Evolutionary conservation across 2,329 filamentous ascomycete genomes (phyloP).

Genomic region (Botrytis medusae): DNA sequence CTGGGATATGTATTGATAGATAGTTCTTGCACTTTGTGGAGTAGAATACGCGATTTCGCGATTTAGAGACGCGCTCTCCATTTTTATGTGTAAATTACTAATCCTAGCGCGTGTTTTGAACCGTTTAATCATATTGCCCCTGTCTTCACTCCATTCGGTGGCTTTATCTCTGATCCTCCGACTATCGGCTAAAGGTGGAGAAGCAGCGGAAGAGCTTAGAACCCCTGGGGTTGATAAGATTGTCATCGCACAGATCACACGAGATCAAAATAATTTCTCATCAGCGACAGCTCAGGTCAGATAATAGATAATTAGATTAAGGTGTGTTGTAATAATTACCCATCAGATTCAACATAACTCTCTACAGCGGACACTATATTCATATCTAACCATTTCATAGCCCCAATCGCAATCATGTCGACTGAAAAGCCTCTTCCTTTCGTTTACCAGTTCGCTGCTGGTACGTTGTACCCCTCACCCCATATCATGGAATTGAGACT

Average conservation of each 20-base stretch:
- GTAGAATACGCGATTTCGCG: constrained; percentile 5
- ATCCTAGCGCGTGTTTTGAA: not conserved
- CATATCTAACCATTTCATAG: not conserved
- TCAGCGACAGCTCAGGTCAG: not conserved
- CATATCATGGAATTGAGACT: constrained; percentile 36
- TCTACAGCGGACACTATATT: not conserved
- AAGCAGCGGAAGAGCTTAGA: constrained; percentile 8
- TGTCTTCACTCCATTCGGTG: not conserved
- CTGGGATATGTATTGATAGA: not conserved
- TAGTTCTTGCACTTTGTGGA: constrained; percentile 13
- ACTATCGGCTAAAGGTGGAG: constrained; percentile 16
- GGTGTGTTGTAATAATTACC: constrained; percentile 1
- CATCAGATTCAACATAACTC: not conserved
- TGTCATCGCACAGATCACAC: constrained; percentile 1
- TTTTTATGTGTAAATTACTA: not conserved
- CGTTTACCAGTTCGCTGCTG: constrained; percentile 91
- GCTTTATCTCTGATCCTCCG: not conserved
- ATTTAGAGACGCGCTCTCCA: not conserved
- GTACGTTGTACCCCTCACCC: constrained; percentile 47
- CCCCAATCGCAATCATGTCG: constrained; percentile 54
- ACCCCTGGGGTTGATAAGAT: constrained; percentile 12
- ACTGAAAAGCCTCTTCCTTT: constrained; percentile 80
- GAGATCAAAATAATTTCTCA: constrained; percentile 12
- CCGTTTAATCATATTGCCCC: not conserved
- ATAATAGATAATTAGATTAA: not conserved